Base-by-base conservation (phyloP, 108 stramenopile genomes). In the Nitzschia palea region DNA sequence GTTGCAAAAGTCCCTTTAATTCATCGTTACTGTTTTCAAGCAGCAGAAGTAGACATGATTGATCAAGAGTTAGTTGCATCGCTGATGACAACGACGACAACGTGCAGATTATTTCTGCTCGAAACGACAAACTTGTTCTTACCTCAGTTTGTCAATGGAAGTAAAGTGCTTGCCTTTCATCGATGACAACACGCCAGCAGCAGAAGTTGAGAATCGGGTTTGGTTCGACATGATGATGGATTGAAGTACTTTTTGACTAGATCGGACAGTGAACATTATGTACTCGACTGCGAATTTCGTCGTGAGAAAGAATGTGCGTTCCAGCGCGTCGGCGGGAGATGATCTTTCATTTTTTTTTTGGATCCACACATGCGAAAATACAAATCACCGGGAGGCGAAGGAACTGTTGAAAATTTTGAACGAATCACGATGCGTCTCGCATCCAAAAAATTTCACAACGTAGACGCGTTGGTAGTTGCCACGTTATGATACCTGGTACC, bases 91-190 rank as follows among this genome's bases (percentile, higher is more conserved):
- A 1, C 17, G 3, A 26, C 8, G 47, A 63, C 5, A 10, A 43
- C 15, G 15, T 43, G 29, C 4, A 40, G 31, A 35, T 34, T 51
- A 5, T 33, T 25, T 4, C 3, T 55, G 23, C 34, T 57, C 55
- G 55, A 56, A 32, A 59, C 17, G 58, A 51, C 5, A 35, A 1
- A 18, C 27, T 9, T 10, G 26, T 15, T 58, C 80, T 55, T 58
- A 89, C 88, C 83, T 86, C 2, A 94, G 80, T 65, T 87, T 78
- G 74, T 89, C 89, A 29, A 91, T 94, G 52, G 90, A 87, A 31
- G 91, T 80, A 65, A 94, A 88, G 66, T 91, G 79, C 45, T 84
- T 67, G 15, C 90, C 90, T 52, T 80, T 70, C 42, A 83, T 45
- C 15, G 63, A 47, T 4, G 67, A 23, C 29, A 81, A 50, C 30